These are phyloP conservation scores for Fusarium chlamydosporum DNA, from an alignment of 2,329 filamentous ascomycete genomes.

Conservation along the genomic window DNA sequence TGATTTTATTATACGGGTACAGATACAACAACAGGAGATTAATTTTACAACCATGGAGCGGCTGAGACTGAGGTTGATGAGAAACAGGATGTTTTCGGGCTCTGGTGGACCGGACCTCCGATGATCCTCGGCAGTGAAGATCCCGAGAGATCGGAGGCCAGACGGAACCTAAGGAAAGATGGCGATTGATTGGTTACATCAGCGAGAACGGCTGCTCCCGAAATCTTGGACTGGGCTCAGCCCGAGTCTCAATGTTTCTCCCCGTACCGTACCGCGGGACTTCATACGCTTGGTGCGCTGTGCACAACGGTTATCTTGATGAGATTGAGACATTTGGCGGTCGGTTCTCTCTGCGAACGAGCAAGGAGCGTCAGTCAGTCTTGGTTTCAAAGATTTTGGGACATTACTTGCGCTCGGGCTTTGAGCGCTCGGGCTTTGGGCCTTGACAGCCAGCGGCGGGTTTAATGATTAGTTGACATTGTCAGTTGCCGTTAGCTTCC, in stretches of 20 bases:
- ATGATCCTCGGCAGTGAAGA: conserved; percentile 21
- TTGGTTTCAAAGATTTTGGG: conserved; percentile 19
- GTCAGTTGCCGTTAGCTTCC: conserved; percentile 1
- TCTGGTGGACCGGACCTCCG: conserved; percentile 16
- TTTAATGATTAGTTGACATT: conserved; percentile 19
- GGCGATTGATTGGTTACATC: conserved; percentile 16
- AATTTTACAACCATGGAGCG: conserved; percentile 18
- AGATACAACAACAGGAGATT: background rate
- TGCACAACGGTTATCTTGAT: conserved; percentile 17
- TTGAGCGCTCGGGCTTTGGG: conserved; percentile 9
- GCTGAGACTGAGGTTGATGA: conserved; percentile 12
- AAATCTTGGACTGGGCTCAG: background rate
- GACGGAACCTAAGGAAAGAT: conserved; percentile 7
- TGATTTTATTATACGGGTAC: conserved; percentile 3
- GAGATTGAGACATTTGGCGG: conserved; percentile 1
- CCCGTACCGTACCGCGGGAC: background rate
- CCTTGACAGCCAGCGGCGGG: conserved; percentile 32
- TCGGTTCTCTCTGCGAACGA: conserved; percentile 1
- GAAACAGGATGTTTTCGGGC: conserved; percentile 11
- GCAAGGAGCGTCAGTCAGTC: conserved; percentile 30
- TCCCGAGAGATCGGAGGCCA: conserved; percentile 15
- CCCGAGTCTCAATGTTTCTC: background rate
- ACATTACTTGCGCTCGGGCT: conserved; percentile 14
- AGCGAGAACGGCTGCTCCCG: conserved; percentile 15
- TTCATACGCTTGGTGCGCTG: conserved; percentile 21